phyloP scores from a whole-genome alignment of 176 grass and related monocot genomes.

The Ananas comosus region DNA sequence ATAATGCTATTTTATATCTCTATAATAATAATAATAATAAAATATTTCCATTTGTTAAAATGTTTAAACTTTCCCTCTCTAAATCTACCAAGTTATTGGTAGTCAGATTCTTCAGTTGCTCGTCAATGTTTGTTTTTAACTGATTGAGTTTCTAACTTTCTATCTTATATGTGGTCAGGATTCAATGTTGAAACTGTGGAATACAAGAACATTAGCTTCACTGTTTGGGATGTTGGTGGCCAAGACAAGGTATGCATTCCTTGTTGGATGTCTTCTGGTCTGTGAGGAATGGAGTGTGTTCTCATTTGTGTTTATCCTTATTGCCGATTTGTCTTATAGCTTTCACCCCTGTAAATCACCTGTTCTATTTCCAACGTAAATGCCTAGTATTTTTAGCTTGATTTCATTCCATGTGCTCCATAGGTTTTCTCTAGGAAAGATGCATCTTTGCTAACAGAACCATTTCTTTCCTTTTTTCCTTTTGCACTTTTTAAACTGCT shows the following conservation, averaged over 20 bases:
- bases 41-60: too few relatives aligned
- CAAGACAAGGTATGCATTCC: slow-evolving; percentile 11
- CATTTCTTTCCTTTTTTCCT: not conserved
- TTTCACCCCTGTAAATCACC: not conserved
- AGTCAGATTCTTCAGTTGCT: not conserved
- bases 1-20: too few relatives aligned
- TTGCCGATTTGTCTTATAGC: not conserved
- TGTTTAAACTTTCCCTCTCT: not conserved
- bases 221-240: slow-evolving; percentile 8
- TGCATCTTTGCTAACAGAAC: not conserved
- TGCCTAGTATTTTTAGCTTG: not conserved
- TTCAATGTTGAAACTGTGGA: slow-evolving; percentile 10
- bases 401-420: not conserved
- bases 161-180: slow-evolving; percentile 4
- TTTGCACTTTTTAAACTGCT: not conserved
- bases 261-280: not conserved
- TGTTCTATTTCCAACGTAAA: not conserved
- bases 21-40: too few relatives aligned
- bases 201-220: slow-evolving; percentile 17
- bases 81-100: not conserved
- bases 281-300: not conserved
- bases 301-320: not conserved
- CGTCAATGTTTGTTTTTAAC: not conserved
- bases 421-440: not conserved
- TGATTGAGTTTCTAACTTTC: not conserved